Evolutionary conservation across 805 yeast species (phyloP).

Genomic region (Candida insectalens): DNA sequence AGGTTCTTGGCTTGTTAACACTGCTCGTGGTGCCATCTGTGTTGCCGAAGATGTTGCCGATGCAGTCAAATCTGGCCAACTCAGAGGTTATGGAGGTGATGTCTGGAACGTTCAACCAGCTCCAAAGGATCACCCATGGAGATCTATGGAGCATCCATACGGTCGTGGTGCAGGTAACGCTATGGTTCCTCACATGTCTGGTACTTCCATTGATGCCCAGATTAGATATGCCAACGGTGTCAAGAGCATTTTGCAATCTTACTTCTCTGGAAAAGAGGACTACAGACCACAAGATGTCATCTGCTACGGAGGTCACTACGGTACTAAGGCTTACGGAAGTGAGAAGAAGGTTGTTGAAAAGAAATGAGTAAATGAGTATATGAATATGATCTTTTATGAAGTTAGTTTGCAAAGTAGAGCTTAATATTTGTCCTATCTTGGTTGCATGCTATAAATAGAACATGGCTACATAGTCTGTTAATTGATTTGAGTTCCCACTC

Average conservation of each 20-base stretch:
- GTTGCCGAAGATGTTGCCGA: constrained; percentile 52
- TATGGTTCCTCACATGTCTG: constrained; percentile 77
- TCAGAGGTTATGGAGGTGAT: constrained; percentile 62
- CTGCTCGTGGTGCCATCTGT: constrained; percentile 85
- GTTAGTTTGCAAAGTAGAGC: too few species aligned
- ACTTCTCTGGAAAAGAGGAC: constrained; percentile 51
- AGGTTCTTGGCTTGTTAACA: constrained; percentile 69
- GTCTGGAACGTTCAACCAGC: constrained; percentile 86
- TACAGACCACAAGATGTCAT: constrained; percentile 73
- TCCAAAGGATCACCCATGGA: constrained; percentile 70
- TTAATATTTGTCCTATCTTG: too few species aligned
- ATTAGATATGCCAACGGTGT: constrained; percentile 63
- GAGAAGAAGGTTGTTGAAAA: constrained; percentile 23
- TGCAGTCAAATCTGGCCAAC: constrained; percentile 52
- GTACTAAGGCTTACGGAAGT: constrained; percentile 63
- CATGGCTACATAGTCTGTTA: too few species aligned
- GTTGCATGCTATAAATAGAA: too few species aligned
- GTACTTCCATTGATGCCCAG: constrained; percentile 77
- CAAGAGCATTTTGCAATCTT: constrained; percentile 52
- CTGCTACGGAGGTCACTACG: constrained; percentile 61
- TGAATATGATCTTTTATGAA: too few species aligned
- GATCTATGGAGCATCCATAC: constrained; percentile 51
- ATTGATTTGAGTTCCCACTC: too few species aligned
- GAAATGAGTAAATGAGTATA: too few species aligned
- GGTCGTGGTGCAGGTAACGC: constrained; percentile 61